Percentiles rank a stretch among this genome's conserved stretches.
These are phyloP conservation scores for Cordyceps farinosa DNA, from an alignment of 2,329 filamentous ascomycete genomes.

Conservation along the genomic window DNA sequence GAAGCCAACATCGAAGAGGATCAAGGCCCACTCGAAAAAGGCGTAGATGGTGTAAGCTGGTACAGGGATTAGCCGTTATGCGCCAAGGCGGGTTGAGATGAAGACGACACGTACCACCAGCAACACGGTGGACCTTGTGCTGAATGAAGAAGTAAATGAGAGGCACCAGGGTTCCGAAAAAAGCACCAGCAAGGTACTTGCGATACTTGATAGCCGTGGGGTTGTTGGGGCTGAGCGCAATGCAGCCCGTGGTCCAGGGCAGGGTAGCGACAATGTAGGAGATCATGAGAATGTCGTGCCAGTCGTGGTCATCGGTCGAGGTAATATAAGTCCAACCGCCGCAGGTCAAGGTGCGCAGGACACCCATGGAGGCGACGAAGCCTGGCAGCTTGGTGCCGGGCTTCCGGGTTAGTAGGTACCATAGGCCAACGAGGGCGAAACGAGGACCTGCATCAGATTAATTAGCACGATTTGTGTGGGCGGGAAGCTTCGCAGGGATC, in stretches of 20 bases:
- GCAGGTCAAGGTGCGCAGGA: slow-evolving; percentile 88
- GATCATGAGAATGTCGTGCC: slow-evolving; percentile 99
- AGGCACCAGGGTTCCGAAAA: slow-evolving; percentile 87
- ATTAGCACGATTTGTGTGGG: neutral
- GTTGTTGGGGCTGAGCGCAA: slow-evolving; percentile 83
- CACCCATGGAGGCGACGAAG: slow-evolving; percentile 72
- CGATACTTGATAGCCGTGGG: slow-evolving; percentile 79
- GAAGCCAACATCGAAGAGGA: slow-evolving; percentile 93
- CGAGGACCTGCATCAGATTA: slow-evolving; percentile 64
- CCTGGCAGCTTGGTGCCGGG: slow-evolving; percentile 74
- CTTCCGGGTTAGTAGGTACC: slow-evolving; percentile 82
- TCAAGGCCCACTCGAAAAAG: slow-evolving; percentile 96
- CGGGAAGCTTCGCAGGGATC: slow-evolving; percentile 1
- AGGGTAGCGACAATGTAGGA: slow-evolving; percentile 92
- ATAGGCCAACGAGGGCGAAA: slow-evolving; percentile 85
- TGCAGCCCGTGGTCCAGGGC: slow-evolving; percentile 90
- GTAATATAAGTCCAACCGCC: slow-evolving; percentile 99
- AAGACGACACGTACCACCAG: slow-evolving; percentile 67
- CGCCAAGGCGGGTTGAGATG: neutral
- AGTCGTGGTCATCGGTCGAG: slow-evolving; percentile 95
- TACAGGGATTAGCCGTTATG: slow-evolving; percentile 19
- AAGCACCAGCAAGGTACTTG: slow-evolving; percentile 76
- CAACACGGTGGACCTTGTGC: slow-evolving; percentile 91
- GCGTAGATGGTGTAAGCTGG: slow-evolving; percentile 94
- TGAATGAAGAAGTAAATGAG: slow-evolving; percentile 97